phyloP scores from a whole-genome alignment of 495 filamentous ascomycete genomes.

The Xylaria curta region DNA sequence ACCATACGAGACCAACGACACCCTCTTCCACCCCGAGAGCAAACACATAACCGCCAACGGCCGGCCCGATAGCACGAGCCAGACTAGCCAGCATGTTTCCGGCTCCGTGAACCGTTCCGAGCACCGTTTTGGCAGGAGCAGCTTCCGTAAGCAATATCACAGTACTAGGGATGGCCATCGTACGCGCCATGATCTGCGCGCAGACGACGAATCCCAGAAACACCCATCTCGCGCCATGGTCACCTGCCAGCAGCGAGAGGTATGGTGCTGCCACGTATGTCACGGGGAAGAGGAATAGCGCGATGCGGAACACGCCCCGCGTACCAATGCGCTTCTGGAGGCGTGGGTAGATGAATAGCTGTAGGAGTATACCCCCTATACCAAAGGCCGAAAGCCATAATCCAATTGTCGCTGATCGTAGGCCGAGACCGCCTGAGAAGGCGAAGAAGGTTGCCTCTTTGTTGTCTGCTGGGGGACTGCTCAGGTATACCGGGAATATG shows the following conservation, averaged over 20 bases:
- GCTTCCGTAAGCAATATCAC: constrained; percentile 75
- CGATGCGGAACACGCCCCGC: constrained; percentile 61
- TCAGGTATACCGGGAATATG: constrained; percentile 75
- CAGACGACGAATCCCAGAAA: constrained; percentile 68
- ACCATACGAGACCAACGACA: constrained; percentile 73
- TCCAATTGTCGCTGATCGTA: constrained; percentile 72
- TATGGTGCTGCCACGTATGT: constrained; percentile 73
- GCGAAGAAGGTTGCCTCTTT: constrained; percentile 58
- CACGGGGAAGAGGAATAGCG: constrained; percentile 68
- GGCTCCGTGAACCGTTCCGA: constrained; percentile 74
- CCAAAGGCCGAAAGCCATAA: constrained; percentile 73
- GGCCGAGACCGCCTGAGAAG: constrained; percentile 75
- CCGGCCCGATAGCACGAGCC: constrained; percentile 69
- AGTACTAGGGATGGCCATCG: constrained; percentile 71
- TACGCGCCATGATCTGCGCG: constrained; percentile 73
- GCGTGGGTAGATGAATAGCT: constrained; percentile 72
- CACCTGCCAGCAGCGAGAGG: constrained; percentile 63
- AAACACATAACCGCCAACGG: constrained; percentile 68
- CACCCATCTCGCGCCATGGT: constrained; percentile 44
- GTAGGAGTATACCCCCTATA: constrained; percentile 69
- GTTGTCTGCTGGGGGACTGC: constrained; percentile 64
- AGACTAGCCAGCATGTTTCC: constrained; percentile 67
- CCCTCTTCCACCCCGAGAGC: constrained; percentile 69
- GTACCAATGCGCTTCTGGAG: constrained; percentile 68
- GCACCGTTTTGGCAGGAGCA: constrained; percentile 63